Evolutionary conservation across 2,329 filamentous ascomycete genomes (phyloP).

Genomic region (Cordyceps farinosa): DNA sequence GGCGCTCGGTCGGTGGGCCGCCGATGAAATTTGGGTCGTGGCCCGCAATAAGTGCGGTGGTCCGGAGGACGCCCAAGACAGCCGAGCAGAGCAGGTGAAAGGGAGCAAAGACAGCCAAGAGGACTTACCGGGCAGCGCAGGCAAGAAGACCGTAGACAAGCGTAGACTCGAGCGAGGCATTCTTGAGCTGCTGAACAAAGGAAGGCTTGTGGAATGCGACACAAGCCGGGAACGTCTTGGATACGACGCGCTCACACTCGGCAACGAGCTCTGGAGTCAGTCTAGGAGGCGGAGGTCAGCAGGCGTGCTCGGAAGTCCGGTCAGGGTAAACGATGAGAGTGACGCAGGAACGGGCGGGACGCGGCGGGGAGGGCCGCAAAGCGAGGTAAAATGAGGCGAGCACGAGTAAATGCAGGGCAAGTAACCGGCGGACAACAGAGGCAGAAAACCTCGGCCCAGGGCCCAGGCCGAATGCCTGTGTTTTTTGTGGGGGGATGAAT

Average conservation of each 20-base stretch:
- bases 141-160: constrained; percentile 57
- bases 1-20: constrained; percentile 14
- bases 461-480: constrained; percentile 4
- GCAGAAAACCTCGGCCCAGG: constrained; percentile 14
- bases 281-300: constrained; percentile 28
- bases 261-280: constrained; percentile 55
- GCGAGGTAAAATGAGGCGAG: neutral
- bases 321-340: neutral
- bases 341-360: neutral
- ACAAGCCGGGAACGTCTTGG: constrained; percentile 58
- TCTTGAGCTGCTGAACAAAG: constrained; percentile 59
- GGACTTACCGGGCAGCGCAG: constrained; percentile 54
- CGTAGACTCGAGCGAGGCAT: constrained; percentile 50
- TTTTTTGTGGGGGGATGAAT: constrained; percentile 3
- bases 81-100: constrained; percentile 22
- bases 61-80: neutral
- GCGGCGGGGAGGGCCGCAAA: neutral
- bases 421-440: constrained; percentile 11
- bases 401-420: constrained; percentile 13
- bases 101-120: constrained; percentile 21
- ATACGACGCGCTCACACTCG: constrained; percentile 59
- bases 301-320: constrained; percentile 21
- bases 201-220: constrained; percentile 62
- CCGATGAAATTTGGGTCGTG: constrained; percentile 18
- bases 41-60: constrained; percentile 11